phyloP scores from a whole-genome alignment of 1,284 basidiomycete species.

The Neolentinus lepideus region DNA sequence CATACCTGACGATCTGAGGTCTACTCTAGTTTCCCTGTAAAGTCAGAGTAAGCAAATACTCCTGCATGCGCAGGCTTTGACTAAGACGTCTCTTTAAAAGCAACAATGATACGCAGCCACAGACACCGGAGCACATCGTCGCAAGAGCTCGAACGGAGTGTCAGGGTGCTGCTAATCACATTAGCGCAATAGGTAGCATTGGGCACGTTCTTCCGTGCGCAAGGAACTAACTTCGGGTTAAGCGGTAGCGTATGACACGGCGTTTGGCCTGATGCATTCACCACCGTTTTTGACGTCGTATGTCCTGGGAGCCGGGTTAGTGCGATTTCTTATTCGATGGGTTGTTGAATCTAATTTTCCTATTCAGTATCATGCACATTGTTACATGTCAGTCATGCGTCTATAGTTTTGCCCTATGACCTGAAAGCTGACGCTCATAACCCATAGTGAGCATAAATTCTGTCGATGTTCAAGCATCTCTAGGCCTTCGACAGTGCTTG shows the following conservation, averaged over 20 bases:
- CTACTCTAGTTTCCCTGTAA: background rate
- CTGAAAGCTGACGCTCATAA: too few relatives aligned
- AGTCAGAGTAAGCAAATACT: background rate
- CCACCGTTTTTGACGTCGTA: slow-evolving; percentile 72
- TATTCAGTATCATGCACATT: slow-evolving; percentile 72
- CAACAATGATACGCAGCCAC: background rate
- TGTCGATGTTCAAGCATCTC: background rate
- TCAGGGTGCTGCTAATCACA: slow-evolving; percentile 68
- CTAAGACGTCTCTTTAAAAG: background rate
- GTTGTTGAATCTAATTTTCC: slow-evolving; percentile 5
- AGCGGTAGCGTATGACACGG: slow-evolving; percentile 56
- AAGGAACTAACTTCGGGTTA: slow-evolving; percentile 28
- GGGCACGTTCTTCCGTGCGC: background rate
- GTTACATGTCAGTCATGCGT: slow-evolving; percentile 46
- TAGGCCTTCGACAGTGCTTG: background rate
- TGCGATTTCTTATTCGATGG: slow-evolving; percentile 7
- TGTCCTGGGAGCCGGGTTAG: slow-evolving; percentile 71
- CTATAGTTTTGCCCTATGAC: too few relatives aligned
- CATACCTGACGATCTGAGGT: background rate
- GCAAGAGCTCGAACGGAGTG: slow-evolving; percentile 50
- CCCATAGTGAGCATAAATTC: background rate
- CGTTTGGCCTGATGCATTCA: slow-evolving; percentile 53
- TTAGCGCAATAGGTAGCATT: slow-evolving; percentile 51
- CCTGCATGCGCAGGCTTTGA: background rate
- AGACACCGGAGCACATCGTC: background rate